Evolutionary conservation across 2,329 filamentous ascomycete species (phyloP).

Genomic region (Botrytis deweyae): DNA sequence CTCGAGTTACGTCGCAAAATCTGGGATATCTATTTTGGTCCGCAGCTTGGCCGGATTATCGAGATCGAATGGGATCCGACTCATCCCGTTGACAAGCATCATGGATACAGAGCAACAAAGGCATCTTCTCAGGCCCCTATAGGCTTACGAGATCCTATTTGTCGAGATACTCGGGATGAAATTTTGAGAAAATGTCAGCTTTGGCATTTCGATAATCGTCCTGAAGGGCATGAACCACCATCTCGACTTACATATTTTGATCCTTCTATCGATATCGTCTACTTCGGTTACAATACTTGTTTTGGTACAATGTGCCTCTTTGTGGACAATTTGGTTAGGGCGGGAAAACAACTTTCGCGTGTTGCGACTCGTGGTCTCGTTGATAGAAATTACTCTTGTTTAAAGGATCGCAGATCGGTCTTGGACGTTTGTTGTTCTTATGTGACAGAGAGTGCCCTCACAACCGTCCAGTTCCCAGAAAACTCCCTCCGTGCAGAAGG

Average conservation of each 20-base stretch:
- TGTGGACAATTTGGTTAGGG: not conserved
- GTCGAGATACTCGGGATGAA: not conserved
- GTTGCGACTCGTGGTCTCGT: not conserved
- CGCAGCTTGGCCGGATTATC: not conserved
- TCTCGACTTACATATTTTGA: not conserved
- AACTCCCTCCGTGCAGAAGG: no score
- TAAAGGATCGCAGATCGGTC: no score
- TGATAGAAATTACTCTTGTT: no score
- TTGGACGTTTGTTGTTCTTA: no score
- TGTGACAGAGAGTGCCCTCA: no score
- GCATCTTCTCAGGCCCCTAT: not conserved
- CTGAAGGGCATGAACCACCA: not conserved
- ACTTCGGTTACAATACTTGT: not conserved
- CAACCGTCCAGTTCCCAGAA: no score
- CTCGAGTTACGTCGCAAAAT: not conserved
- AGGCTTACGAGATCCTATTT: not conserved
- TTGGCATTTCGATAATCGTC: not conserved
- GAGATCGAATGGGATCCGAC: not conserved
- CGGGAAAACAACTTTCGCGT: not conserved
- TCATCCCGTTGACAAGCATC: not conserved
- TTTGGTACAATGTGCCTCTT: not conserved
- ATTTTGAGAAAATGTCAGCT: not conserved
- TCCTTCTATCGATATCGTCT: not conserved
- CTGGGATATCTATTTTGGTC: not conserved
- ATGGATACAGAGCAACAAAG: not conserved